These are phyloP conservation scores for Globisporangium acanthophoron DNA, from an alignment of 352 stramenopile genomes.

Conservation along the genomic window DNA sequence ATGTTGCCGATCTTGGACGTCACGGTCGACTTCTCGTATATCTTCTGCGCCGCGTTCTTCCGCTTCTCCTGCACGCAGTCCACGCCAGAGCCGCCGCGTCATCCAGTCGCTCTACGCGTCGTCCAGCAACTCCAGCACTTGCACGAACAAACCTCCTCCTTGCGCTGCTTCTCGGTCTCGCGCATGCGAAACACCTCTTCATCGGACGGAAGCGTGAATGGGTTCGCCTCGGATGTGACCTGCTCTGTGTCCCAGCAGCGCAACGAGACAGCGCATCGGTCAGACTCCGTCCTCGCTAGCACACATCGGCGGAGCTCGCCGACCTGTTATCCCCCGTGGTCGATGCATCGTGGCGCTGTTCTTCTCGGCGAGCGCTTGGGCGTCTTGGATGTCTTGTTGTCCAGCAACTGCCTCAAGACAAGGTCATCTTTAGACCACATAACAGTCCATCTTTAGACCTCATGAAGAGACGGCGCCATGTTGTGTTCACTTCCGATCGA, in stretches of 20 bases:
- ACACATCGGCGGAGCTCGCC: not conserved
- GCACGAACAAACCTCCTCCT: constrained; percentile 44
- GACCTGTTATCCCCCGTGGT: constrained; percentile 12
- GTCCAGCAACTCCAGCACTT: not conserved
- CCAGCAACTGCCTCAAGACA: not conserved
- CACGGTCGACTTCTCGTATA: constrained; percentile 89
- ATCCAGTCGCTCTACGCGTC: not conserved
- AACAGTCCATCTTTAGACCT: too few species aligned
- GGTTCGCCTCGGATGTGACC: constrained; percentile 59
- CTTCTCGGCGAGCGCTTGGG: not conserved
- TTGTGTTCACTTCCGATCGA: too few species aligned
- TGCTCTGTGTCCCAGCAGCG: constrained; percentile 21
- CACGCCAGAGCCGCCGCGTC: not conserved
- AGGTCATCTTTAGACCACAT: not conserved
- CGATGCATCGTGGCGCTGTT: constrained; percentile 11
- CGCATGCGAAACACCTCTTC: constrained; percentile 93
- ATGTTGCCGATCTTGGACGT: constrained; percentile 80
- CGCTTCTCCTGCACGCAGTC: constrained; percentile 38
- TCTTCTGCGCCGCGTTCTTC: constrained; percentile 57
- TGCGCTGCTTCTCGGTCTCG: constrained; percentile 86
- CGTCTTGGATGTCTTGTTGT: not conserved
- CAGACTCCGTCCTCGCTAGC: not conserved
- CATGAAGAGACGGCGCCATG: too few species aligned
- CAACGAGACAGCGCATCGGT: not conserved
- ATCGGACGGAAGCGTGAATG: constrained; percentile 91